Evolutionary conservation across 805 yeast species (phyloP).

Genomic region (Saturnispora gosingensis): DNA sequence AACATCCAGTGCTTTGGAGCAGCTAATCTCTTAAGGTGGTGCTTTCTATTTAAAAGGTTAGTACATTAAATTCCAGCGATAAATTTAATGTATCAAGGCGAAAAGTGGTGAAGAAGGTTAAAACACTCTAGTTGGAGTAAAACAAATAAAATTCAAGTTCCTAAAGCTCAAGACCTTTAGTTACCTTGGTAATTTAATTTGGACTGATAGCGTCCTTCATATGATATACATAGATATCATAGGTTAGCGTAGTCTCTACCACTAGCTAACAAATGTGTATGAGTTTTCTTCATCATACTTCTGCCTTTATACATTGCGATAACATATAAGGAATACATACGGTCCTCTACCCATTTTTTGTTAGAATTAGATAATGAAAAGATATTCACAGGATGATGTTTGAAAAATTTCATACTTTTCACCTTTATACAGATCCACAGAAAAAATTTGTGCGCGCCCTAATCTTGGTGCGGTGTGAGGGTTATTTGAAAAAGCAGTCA

Average conservation of each 20-base stretch:
- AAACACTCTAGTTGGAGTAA: background rate
- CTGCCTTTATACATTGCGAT: constrained; percentile 9
- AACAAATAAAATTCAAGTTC: background rate
- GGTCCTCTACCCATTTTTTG: constrained; percentile 72
- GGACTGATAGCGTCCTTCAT: constrained; percentile 12
- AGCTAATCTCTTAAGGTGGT: constrained; percentile 98
- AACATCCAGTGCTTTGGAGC: constrained; percentile 99
- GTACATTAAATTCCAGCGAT: background rate
- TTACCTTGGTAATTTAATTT: background rate
- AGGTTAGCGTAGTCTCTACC: background rate
- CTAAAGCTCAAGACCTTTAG: constrained; percentile 1
- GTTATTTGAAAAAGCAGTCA: constrained; percentile 4
- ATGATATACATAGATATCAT: background rate
- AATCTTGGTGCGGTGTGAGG: constrained; percentile 3
- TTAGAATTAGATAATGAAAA: constrained; percentile 1
- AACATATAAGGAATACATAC: constrained; percentile 32
- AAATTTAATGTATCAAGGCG: background rate
- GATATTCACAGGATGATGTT: background rate
- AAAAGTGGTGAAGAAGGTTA: background rate
- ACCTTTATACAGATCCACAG: background rate
- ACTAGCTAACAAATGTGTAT: background rate
- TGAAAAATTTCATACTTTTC: constrained; percentile 1
- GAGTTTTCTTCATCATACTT: background rate
- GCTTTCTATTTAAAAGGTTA: constrained; percentile 53
- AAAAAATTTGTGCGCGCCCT: background rate